These are phyloP conservation scores for Ganoderma multipileum DNA, from an alignment of 1,284 basidiomycete genomes.

Conservation along the genomic window DNA sequence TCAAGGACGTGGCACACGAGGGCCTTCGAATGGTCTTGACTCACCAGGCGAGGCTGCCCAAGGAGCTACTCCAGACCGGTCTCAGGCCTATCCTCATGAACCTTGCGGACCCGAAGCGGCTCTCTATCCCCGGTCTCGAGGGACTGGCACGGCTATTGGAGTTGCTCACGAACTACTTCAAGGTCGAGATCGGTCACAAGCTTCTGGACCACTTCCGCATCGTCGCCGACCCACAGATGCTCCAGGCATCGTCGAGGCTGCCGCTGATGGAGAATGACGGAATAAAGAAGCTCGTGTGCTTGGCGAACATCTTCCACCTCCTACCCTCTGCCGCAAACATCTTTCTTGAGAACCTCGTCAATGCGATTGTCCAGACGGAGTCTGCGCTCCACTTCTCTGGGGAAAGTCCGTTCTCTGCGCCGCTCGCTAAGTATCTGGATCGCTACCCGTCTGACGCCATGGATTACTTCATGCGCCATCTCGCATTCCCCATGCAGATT, in stretches of 20 bases:
- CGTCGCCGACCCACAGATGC: slow-evolving; percentile 86
- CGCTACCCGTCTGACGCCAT: slow-evolving; percentile 89
- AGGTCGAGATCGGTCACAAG: slow-evolving; percentile 99
- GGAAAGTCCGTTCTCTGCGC: slow-evolving; percentile 93
- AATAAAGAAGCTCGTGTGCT: slow-evolving; percentile 91
- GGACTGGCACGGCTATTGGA: slow-evolving; percentile 96
- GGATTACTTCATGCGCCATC: slow-evolving; percentile 83
- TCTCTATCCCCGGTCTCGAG: slow-evolving; percentile 95
- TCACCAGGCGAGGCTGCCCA: slow-evolving; percentile 93
- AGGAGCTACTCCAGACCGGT: slow-evolving; percentile 95
- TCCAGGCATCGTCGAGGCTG: slow-evolving; percentile 80
- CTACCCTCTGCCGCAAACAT: slow-evolving; percentile 93
- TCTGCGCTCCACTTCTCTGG: slow-evolving; percentile 89
- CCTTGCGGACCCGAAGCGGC: slow-evolving; percentile 93
- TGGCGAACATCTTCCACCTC: slow-evolving; percentile 97
- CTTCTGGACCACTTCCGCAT: slow-evolving; percentile 95
- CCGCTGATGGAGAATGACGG: slow-evolving; percentile 90
- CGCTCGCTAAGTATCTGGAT: slow-evolving; percentile 91
- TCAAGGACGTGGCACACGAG: slow-evolving; percentile 96
- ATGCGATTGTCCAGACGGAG: slow-evolving; percentile 94
- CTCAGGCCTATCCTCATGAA: slow-evolving; percentile 98
- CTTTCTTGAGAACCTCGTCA: slow-evolving; percentile 89
- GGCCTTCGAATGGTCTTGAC: slow-evolving; percentile 90
- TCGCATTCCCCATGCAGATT: slow-evolving; percentile 79
- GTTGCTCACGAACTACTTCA: slow-evolving; percentile 98